Conservation (phyloP, 768 basidiomycete species). For the Tulasnella sp. region DNA sequence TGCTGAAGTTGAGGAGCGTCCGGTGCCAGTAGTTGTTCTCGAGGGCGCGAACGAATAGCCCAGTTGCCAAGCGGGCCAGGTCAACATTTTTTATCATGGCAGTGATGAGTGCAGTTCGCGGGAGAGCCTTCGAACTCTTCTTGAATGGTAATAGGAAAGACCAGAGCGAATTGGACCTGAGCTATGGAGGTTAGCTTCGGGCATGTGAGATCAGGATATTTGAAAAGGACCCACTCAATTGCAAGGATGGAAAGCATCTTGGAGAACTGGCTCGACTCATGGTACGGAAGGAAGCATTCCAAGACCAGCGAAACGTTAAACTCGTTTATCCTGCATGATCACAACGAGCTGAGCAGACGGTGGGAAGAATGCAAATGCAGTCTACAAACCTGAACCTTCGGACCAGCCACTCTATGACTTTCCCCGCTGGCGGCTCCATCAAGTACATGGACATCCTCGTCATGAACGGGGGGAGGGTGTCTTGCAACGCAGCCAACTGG, state of each 20-base stretch:
- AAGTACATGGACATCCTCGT: slow-evolving; percentile 67
- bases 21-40: slow-evolving; percentile 49
- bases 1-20: slow-evolving; percentile 70
- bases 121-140: slow-evolving; percentile 61
- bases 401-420: slow-evolving; percentile 90
- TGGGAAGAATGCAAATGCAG: not conserved
- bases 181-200: not conserved
- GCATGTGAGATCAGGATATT: no score
- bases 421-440: slow-evolving; percentile 67
- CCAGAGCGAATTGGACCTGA: slow-evolving; percentile 38
- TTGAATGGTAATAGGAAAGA: slow-evolving; percentile 65
- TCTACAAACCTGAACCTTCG: slow-evolving; percentile 69
- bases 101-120: slow-evolving; percentile 58
- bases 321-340: slow-evolving; percentile 62
- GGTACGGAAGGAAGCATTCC: slow-evolving; percentile 82
- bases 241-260: slow-evolving; percentile 85
- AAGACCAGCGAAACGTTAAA: slow-evolving; percentile 77
- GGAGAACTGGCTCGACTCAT: slow-evolving; percentile 87
- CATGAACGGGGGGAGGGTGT: slow-evolving; percentile 48
- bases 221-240: slow-evolving; percentile 42
- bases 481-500: slow-evolving; percentile 52
- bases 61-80: slow-evolving; percentile 58
- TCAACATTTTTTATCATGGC: slow-evolving; percentile 65
- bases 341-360: not conserved
- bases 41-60: slow-evolving; percentile 42